Conservation (phyloP, 148 eudicot genomes). For the Rhododendron mucronatum region DNA sequence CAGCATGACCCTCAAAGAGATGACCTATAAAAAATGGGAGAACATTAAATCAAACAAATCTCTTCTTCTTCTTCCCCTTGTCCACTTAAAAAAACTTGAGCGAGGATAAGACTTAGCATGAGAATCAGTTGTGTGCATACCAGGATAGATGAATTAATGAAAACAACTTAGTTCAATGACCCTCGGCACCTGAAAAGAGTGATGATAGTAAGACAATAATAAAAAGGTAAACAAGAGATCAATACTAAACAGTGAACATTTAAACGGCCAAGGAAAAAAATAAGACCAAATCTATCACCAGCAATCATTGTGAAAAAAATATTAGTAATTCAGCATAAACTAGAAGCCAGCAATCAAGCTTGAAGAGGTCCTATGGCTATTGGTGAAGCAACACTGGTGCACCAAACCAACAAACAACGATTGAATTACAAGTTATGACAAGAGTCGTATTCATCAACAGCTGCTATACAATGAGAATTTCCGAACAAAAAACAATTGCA, state of each 20-base stretch:
- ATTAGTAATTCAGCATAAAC: neutral
- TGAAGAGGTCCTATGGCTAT: neutral
- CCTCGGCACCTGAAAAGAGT: slow-evolving; percentile 79
- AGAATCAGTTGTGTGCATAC: slow-evolving; percentile 12
- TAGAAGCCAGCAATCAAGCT: neutral
- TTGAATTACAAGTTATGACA: neutral
- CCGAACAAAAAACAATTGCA: neutral
- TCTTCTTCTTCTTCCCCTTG: neutral
- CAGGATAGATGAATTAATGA: slow-evolving; percentile 12
- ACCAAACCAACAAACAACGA: neutral
- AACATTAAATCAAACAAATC: neutral
- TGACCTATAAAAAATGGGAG: neutral
- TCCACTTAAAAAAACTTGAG: neutral
- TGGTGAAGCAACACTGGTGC: neutral
- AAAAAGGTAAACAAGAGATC: neutral
- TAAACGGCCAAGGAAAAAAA: neutral
- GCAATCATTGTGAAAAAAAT: neutral
- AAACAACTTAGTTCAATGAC: slow-evolving; percentile 58
- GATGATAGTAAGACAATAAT: slow-evolving; percentile 2
- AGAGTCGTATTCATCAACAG: neutral
- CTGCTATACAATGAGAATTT: neutral
- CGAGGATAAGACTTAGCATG: neutral
- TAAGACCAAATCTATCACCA: neutral
- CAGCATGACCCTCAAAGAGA: neutral
- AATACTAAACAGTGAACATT: neutral